Conservation (phyloP, 495 filamentous ascomycete genomes). For the Hypoxylon fuscum region DNA sequence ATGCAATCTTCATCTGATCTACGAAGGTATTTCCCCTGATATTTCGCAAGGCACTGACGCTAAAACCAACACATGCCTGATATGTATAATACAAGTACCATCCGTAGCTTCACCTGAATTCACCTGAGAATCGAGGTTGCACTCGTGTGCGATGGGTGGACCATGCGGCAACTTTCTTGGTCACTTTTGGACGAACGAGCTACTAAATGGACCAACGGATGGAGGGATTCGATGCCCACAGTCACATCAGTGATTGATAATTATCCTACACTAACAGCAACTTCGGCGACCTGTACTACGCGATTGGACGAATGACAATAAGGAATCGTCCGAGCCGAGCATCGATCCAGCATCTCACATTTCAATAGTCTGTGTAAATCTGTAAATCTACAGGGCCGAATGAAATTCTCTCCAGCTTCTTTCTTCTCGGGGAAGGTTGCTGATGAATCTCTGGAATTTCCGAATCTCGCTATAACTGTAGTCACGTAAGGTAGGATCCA, state of each 20-base stretch:
- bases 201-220: constrained; percentile 27
- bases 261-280: constrained; percentile 20
- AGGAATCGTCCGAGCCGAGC: constrained; percentile 33
- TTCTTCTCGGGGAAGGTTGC: not conserved
- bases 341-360: constrained; percentile 38
- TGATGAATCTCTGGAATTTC: constrained; percentile 20
- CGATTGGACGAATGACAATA: constrained; percentile 42
- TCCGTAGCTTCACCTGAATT: constrained; percentile 44
- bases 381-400: constrained; percentile 9
- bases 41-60: not conserved
- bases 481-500: constrained; percentile 11
- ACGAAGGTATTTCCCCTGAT: not conserved
- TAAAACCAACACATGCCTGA: constrained; percentile 12
- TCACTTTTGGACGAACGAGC: constrained; percentile 31
- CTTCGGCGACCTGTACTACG: constrained; percentile 40
- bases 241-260: constrained; percentile 24
- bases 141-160: constrained; percentile 28
- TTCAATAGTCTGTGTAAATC: constrained; percentile 46
- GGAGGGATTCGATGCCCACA: constrained; percentile 24
- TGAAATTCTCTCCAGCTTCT: constrained; percentile 6
- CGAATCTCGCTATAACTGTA: constrained; percentile 8
- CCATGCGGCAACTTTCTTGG: constrained; percentile 36
- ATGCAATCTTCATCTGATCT: constrained; percentile 39
- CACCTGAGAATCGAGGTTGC: constrained; percentile 41
- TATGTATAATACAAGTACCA: constrained; percentile 4